phyloP scores from a whole-genome alignment of 306 rosid genomes.

The Urtica urens region DNA sequence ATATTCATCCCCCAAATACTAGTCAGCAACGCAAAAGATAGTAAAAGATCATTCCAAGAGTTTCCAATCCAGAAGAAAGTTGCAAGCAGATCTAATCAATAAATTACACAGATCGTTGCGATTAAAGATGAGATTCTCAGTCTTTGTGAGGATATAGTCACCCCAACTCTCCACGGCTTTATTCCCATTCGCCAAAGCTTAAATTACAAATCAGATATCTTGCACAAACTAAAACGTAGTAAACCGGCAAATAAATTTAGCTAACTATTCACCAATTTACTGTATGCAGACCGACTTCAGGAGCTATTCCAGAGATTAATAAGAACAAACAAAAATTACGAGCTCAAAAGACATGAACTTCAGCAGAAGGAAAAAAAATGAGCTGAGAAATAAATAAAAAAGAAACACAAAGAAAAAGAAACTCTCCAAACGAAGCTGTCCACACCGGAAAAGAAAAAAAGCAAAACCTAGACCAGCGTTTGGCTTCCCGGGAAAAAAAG shows the following conservation, averaged over 20 bases:
- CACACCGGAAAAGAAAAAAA: slow-evolving; percentile 6
- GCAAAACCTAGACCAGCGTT: slow-evolving; percentile 15
- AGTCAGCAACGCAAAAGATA: no score
- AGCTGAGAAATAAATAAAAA: background rate
- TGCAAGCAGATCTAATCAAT: slow-evolving; percentile 20
- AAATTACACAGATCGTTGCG: background rate
- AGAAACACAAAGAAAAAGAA: slow-evolving; percentile 2
- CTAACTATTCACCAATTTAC: slow-evolving; percentile 13
- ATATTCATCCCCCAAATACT: background rate
- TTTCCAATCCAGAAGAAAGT: background rate
- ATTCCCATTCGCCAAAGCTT: background rate
- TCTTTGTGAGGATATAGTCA: background rate
- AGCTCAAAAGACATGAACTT: slow-evolving; percentile 8
- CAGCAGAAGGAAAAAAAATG: no score
- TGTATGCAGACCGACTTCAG: slow-evolving; percentile 12
- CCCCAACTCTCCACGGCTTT: slow-evolving; percentile 4
- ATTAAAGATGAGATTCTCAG: background rate
- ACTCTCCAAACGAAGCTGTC: slow-evolving; percentile 10
- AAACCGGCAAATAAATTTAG: slow-evolving; percentile 6
- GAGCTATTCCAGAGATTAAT: background rate
- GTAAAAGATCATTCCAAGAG: background rate
- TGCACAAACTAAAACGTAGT: slow-evolving; percentile 10
- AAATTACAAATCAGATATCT: slow-evolving; percentile 6
- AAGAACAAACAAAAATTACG: slow-evolving; percentile 4
- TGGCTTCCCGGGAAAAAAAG: slow-evolving; percentile 4